Conservation (phyloP, 2,329 filamentous ascomycete species). For the Exophiala phaeomuriformis region DNA sequence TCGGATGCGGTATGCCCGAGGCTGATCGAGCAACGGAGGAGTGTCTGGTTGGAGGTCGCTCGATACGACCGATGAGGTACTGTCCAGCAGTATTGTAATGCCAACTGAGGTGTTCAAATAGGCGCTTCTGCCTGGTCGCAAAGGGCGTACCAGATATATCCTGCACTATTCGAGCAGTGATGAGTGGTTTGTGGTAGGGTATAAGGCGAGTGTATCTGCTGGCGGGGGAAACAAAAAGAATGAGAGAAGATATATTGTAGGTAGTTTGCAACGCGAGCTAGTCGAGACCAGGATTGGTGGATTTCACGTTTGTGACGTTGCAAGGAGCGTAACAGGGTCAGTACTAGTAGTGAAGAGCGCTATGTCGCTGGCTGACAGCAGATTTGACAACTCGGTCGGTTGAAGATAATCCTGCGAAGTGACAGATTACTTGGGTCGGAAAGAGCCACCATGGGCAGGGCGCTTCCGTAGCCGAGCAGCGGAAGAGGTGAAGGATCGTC, state of each 20-base stretch:
- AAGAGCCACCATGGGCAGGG: slow-evolving; percentile 10
- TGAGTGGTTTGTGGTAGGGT: slow-evolving; percentile 1
- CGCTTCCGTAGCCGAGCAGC: slow-evolving; percentile 16
- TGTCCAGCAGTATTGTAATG: not conserved
- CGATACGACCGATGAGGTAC: slow-evolving; percentile 1
- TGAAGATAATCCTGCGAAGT: slow-evolving; percentile 3
- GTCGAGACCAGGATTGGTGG: slow-evolving; percentile 5
- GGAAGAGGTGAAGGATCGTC: slow-evolving; percentile 10
- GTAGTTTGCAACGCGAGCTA: slow-evolving; percentile 5
- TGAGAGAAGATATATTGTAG: slow-evolving; percentile 1
- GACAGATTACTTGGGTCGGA: slow-evolving; percentile 7
- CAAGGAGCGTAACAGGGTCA: slow-evolving; percentile 10
- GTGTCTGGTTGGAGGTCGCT: not conserved
- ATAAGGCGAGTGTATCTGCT: slow-evolving; percentile 7
- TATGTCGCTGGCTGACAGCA: slow-evolving; percentile 9
- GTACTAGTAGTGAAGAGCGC: not conserved
- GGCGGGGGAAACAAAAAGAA: slow-evolving; percentile 9
- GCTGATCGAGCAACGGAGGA: not conserved
- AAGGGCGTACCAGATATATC: slow-evolving; percentile 6
- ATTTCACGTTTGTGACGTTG: slow-evolving; percentile 19
- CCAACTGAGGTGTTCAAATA: too few species aligned
- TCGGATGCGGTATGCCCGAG: not conserved
- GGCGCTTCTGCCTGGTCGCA: too few species aligned
- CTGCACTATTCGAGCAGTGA: not conserved
- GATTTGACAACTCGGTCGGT: slow-evolving; percentile 14